These are phyloP conservation scores for Boechera divaricarpa DNA, from an alignment of 345 rosid species.

Conservation along the genomic window DNA sequence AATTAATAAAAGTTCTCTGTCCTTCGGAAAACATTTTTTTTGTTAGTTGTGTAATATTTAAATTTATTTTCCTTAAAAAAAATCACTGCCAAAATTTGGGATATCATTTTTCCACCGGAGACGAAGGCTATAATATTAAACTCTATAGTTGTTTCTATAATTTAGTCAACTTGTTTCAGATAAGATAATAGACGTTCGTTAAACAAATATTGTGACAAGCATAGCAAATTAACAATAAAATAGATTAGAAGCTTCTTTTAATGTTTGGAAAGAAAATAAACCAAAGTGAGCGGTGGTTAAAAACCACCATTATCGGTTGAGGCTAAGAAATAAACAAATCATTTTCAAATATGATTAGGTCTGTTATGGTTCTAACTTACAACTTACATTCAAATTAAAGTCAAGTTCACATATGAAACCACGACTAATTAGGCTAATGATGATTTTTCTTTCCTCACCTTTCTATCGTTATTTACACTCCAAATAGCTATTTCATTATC, in stretches of 20 bases:
- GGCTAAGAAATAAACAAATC: constrained; percentile 27
- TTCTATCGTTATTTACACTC: constrained; percentile 40
- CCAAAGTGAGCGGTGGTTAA: constrained; percentile 42
- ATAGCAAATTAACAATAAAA: constrained; percentile 31
- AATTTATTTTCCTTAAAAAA: background rate
- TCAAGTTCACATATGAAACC: constrained; percentile 37
- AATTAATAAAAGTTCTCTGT: background rate
- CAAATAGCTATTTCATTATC: constrained; percentile 23
- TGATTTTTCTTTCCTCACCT: constrained; percentile 23
- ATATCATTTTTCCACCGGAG: constrained; percentile 14
- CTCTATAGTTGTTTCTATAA: constrained; percentile 7
- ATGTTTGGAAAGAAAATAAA: constrained; percentile 27
- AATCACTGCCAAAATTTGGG: constrained; percentile 32
- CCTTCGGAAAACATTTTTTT: background rate
- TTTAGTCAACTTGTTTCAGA: constrained; percentile 39
- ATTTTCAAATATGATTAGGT: constrained; percentile 45
- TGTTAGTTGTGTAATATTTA: constrained; percentile 25
- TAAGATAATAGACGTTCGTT: constrained; percentile 38
- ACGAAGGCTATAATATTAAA: constrained; percentile 15
- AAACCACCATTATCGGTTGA: constrained; percentile 45
- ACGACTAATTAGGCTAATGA: constrained; percentile 36
- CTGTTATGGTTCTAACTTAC: constrained; percentile 46
- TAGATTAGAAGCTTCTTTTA: constrained; percentile 34
- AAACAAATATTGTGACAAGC: constrained; percentile 40
- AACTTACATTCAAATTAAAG: constrained; percentile 44